Evolutionary conservation across 345 rosid genomes (phyloP).

Genomic region (Gossypium australe): DNA sequence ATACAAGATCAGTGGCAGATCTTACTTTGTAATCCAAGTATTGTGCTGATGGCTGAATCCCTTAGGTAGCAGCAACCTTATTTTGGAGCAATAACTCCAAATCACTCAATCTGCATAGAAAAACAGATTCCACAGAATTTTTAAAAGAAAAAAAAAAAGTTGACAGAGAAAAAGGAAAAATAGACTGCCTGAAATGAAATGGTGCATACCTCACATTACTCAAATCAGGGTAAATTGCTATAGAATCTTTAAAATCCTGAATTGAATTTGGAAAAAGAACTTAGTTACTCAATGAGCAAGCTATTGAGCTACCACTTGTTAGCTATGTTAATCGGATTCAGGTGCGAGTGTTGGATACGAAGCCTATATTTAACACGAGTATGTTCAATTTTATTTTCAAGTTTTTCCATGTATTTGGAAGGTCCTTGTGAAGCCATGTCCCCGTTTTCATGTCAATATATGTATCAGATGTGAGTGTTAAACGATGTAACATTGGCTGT

Average conservation of each 20-base stretch:
- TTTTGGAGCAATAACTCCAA: constrained; percentile 50
- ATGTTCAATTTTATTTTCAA: not conserved
- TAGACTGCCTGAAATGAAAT: not conserved
- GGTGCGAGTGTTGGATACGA: not conserved
- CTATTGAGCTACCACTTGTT: not conserved
- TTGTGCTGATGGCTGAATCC: not conserved
- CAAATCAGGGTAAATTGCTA: constrained; percentile 76
- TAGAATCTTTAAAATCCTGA: constrained; percentile 80
- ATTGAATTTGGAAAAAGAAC: not conserved
- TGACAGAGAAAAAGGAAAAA: not conserved
- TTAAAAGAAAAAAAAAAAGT: not conserved
- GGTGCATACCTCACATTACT: constrained; percentile 51
- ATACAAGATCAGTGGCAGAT: not conserved
- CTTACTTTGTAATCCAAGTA: not conserved
- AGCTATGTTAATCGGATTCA: not conserved
- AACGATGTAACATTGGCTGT: not conserved
- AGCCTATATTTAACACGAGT: not conserved
- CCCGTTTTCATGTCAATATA: not conserved
- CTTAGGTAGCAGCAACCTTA: constrained; percentile 36
- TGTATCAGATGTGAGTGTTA: not conserved
- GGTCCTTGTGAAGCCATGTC: not conserved
- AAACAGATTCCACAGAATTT: not conserved
- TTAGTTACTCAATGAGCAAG: constrained; percentile 5
- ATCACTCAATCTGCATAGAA: constrained; percentile 45
- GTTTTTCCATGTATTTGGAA: not conserved